Conservation (phyloP, 306 rosid genomes). For the Arachis stenosperma region DNA sequence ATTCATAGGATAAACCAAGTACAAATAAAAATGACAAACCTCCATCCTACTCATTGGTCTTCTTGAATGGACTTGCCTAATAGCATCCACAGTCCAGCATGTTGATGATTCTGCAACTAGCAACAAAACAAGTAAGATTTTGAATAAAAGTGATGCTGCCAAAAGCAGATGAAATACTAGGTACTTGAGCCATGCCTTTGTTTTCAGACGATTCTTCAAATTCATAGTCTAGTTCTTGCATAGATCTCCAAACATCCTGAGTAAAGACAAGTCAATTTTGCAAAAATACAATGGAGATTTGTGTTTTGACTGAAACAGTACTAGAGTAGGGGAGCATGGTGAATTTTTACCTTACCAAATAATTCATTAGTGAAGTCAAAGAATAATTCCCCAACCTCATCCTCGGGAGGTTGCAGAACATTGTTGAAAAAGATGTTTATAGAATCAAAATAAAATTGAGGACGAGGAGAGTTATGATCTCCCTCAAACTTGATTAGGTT, state of each 20-base stretch:
- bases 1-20: slow-evolving; percentile 19
- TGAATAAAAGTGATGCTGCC: slow-evolving; percentile 6
- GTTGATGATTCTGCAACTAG: slow-evolving; percentile 62
- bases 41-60: slow-evolving; percentile 86
- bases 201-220: slow-evolving; percentile 55
- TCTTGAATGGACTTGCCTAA: slow-evolving; percentile 59
- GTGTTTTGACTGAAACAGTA: slow-evolving; percentile 32
- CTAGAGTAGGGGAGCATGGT: slow-evolving; percentile 39
- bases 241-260: slow-evolving; percentile 76
- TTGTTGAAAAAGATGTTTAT: slow-evolving; percentile 87
- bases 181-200: slow-evolving; percentile 61
- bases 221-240: slow-evolving; percentile 50
- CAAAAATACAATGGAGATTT: slow-evolving; percentile 24
- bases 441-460: slow-evolving; percentile 92
- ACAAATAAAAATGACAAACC: slow-evolving; percentile 52
- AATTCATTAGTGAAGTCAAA: slow-evolving; percentile 64
- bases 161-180: slow-evolving; percentile 31
- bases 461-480: slow-evolving; percentile 97
- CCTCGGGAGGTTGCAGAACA: slow-evolving; percentile 93
- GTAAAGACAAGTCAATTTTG: slow-evolving; percentile 34
- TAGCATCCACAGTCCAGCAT: slow-evolving; percentile 68
- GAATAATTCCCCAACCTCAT: slow-evolving; percentile 72
- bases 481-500: slow-evolving; percentile 92
- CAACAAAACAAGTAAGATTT: slow-evolving; percentile 35
- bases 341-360: slow-evolving; percentile 86